These are phyloP conservation scores for Myrica gale DNA, from an alignment of 306 rosid genomes.

Conservation along the genomic window DNA sequence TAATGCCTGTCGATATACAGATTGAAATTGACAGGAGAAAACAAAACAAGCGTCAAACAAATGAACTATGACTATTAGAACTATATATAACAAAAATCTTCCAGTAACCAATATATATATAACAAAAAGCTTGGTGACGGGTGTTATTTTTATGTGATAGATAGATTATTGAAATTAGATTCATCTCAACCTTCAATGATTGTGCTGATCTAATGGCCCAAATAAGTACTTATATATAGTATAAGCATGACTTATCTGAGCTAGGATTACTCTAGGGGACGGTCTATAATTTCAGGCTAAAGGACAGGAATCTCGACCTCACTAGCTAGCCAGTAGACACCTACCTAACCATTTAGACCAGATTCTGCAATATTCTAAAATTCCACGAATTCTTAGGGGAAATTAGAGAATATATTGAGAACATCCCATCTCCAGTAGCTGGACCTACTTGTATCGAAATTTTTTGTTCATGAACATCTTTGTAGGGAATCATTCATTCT, in stretches of 20 bases:
- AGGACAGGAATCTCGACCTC: not conserved
- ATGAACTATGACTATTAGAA: not conserved
- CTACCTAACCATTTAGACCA: constrained; percentile 40
- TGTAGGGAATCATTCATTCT: not conserved
- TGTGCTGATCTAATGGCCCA: not conserved
- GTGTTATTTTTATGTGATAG: constrained; percentile 8
- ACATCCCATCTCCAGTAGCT: constrained; percentile 3
- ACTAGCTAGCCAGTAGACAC: not conserved
- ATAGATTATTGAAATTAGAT: not conserved
- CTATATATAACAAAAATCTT: not conserved
- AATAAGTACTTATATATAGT: not conserved
- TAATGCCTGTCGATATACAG: constrained; percentile 14
- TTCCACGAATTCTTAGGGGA: constrained; percentile 8
- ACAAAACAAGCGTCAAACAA: not conserved
- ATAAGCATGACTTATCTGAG: too few species aligned
- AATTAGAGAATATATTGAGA: not conserved
- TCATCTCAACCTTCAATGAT: constrained; percentile 9
- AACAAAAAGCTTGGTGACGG: constrained; percentile 3
- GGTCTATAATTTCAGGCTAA: constrained; percentile 3
- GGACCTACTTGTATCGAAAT: not conserved
- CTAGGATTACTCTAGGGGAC: not conserved
- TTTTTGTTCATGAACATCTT: not conserved
- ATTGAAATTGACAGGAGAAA: constrained; percentile 11
- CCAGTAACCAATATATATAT: constrained; percentile 6
- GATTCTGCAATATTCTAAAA: constrained; percentile 21